Evolutionary conservation across 2,329 filamentous ascomycete species (phyloP), one percentile per base, ranked within the genome.

Genomic region (Aureobasidium sp.): DNA sequence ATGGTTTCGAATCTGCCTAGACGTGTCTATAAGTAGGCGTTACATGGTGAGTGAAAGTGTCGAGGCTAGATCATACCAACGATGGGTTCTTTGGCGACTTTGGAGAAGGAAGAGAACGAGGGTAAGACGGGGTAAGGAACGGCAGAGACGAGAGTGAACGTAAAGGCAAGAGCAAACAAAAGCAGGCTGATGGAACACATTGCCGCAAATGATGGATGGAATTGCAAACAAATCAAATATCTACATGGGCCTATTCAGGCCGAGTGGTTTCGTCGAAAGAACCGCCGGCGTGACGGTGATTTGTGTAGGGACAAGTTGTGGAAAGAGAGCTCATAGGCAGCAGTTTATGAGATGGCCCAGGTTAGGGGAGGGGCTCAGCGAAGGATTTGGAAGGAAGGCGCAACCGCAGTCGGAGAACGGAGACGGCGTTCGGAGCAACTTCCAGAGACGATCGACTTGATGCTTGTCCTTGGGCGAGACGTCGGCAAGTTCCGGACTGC

Each of bases 111-210:
- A 23, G 51, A 50, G 50, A 57, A 31, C 9, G 60, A 49, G 23
- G 60, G 51, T 10, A 57, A 51, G 35, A 61, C 27, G 40, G 51
- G 60, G 23, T 57, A 55, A 57, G 60, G 60, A 61, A 38, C 45
- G 50, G 60, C 60, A 8, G 33, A 57, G 35, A 57, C 51, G 45
- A 61, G 51, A 43, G 60, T 45, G 23, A 45, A 50, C 21, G 42
- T 49, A 47, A 57, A 45, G 31, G 51, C 60, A 19, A 57, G 43
- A 51, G 35, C 43, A 42, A 61, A 50, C 27, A 61, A 33, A 35
- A 49, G 31, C 13, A 61, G 23, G 27, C 42, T 47, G 60, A 51
- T 49, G 17, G 43, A 42, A 61, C 51, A 54, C 42, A 57, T 49
- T 25, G 51, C 27, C 29, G 50, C 25, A 33, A 50, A 35, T 15